Base-by-base conservation (phyloP, 345 rosid genomes). In the Eutrema japonicum region DNA sequence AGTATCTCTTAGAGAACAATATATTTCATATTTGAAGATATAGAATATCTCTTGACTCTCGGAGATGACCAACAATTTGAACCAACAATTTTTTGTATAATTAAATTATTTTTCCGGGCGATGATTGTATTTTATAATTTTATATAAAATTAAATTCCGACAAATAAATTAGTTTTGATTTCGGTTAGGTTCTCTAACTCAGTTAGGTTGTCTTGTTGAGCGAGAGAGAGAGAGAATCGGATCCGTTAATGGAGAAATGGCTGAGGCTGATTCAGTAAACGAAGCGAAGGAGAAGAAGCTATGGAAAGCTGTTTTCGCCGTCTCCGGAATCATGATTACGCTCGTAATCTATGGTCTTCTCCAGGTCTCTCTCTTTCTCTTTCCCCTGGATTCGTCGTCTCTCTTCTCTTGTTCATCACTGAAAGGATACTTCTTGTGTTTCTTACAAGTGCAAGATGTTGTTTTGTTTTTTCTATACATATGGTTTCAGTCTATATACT, bases 331-430 rank as follows among this genome's bases (percentile, higher is more conserved):
- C 80, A 88, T 92, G 96, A 61, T 73, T 51, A 88, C 98, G 37
- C 98, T 92, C 66, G 91, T 93, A 65, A 82, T 88, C 82, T 93
- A 90, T 61, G 96, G 98, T 46, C 78, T 93, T 78, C 72, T 93
- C 16, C 98, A 90, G 95, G 96, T 88, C 64, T 57, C 43, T 30
- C 29, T 35, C 22, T 12, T 8, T 54, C 6, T 32, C 36, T 13
- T 32, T 3, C 27, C 37, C 6, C 5, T 41, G 11, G 37, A 10
- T 22, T 46, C 41, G 2, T 16, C 37, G 43, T 14, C 47, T 11
- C 58, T 58, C 29, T 22, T 60, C 16, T 40, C 8, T 3, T 40
- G n/a, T 40, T 59, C 64, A 10, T 22, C 29, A 14, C 45, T 22
- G 29, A 14, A 48, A 12, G n/a, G 50, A 46, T n/a, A 4, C 13